Conservation (phyloP, 495 filamentous ascomycete genomes). For the Aspergillus egyptiacus region DNA sequence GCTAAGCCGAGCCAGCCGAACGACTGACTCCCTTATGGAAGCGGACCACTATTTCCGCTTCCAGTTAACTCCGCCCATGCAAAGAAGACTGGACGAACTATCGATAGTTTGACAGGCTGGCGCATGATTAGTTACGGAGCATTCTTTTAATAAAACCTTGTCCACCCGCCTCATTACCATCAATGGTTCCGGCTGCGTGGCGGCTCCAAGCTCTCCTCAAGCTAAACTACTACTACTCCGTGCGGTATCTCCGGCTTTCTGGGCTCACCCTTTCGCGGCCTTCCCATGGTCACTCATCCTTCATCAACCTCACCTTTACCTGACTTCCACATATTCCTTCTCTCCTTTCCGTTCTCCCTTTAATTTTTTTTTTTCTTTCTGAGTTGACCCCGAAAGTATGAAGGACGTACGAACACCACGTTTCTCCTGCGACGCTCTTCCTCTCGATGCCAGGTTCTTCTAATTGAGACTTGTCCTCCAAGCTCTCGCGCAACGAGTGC, state of each 20-base stretch:
- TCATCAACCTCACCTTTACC: background rate
- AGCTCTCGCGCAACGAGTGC: constrained; percentile 3
- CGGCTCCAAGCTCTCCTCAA: background rate
- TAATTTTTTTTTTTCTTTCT: background rate
- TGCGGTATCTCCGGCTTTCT: constrained; percentile 1
- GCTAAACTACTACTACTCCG: too few relatives aligned
- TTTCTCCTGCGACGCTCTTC: constrained; percentile 4
- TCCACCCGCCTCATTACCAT: constrained; percentile 4
- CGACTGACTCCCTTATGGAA: background rate
- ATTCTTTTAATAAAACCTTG: constrained; percentile 1
- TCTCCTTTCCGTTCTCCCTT: background rate
- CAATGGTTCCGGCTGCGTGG: constrained; percentile 11
- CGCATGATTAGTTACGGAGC: background rate
- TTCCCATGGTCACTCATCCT: too few relatives aligned
- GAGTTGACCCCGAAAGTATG: too few relatives aligned
- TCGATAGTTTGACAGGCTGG: constrained; percentile 7
- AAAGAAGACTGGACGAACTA: background rate
- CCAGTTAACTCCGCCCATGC: constrained; percentile 3
- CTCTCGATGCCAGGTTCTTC: constrained; percentile 15
- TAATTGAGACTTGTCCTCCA: constrained; percentile 23
- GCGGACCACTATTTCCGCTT: background rate
- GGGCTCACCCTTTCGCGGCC: constrained; percentile 14
- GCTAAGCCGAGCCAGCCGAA: constrained; percentile 1
- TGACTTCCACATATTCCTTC: background rate
- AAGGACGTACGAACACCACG: constrained; percentile 12